A percentile compares a stretch with the other conserved stretches of the same genome.
These are phyloP conservation scores for Heliocybe sulcata DNA, from an alignment of 1,284 basidiomycete species.

Conservation along the genomic window DNA sequence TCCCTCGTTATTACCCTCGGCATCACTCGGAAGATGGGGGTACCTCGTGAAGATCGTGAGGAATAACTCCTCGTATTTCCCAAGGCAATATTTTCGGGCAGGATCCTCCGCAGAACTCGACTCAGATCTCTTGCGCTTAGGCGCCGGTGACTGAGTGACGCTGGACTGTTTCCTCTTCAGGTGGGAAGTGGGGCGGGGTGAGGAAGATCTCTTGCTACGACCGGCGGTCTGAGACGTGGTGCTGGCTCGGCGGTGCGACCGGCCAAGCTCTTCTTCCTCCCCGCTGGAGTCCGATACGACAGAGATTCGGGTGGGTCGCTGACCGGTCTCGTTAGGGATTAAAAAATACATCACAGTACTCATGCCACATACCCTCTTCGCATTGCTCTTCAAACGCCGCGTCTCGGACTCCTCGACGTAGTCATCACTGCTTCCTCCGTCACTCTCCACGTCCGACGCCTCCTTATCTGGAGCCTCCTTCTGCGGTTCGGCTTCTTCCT, in stretches of 20 bases:
- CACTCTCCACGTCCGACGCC: slow-evolving; percentile 42
- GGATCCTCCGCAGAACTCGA: slow-evolving; percentile 51
- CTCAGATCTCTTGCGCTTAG: slow-evolving; percentile 22
- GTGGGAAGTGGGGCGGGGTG: slow-evolving; percentile 13
- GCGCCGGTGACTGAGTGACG: slow-evolving; percentile 10
- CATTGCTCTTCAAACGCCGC: slow-evolving; percentile 11
- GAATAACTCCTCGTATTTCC: slow-evolving; percentile 65
- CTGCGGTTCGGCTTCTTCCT: slow-evolving; percentile 8
- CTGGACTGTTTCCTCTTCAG: slow-evolving; percentile 37
- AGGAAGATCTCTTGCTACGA: slow-evolving; percentile 10
- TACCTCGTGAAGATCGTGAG: slow-evolving; percentile 61
- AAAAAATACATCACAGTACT: neutral
- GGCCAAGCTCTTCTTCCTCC: neutral
- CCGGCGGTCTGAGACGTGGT: slow-evolving; percentile 7
- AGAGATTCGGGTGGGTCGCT: neutral
- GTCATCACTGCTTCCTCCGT: slow-evolving; percentile 57
- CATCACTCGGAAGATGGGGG: slow-evolving; percentile 37
- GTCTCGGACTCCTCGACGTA: slow-evolving; percentile 35
- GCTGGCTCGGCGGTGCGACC: neutral
- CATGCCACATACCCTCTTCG: slow-evolving; percentile 6
- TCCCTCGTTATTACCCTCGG: slow-evolving; percentile 23
- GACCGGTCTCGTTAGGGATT: neutral
- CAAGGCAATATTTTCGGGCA: slow-evolving; percentile 67
- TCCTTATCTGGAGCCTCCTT: slow-evolving; percentile 15
- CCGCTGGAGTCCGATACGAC: neutral